Base-by-base conservation (phyloP, 768 basidiomycete species). In the Pleurotus sapidus region DNA sequence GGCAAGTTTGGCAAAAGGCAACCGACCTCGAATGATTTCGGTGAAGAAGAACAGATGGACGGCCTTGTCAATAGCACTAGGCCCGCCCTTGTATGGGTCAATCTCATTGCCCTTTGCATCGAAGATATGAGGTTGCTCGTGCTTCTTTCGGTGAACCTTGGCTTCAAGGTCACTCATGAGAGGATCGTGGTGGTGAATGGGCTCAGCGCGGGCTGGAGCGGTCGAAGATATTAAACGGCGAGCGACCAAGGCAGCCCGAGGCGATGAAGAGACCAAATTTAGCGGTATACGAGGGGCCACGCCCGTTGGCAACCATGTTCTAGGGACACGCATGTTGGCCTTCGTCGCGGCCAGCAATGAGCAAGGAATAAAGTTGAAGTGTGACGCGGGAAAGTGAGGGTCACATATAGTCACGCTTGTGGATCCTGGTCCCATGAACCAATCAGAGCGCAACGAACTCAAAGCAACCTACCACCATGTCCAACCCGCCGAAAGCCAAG, bases 41-140 rank as follows among this genome's bases (percentile, higher is more conserved):
- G 96, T 98, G 71, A 99, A 94, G 84, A 99, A 98, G 83, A 98
- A 98, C 49, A 97, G 69, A 70, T 95, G 89, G 43, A 92, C 89
- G 48, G 95, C 95, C 73, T 98, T 98, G 80, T 98, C 94, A 49
- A 99, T 79, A 46, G 97, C 95, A 70, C 88, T 88, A 12, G 90
- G 92, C 0, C 94, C 95, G 56, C 76, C 79, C 67, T 82, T 81
- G 78, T 91, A 94, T 43, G 86, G 83, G 65, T 92, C 78, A 4
- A 83, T 66, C 63, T 84, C 77, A 46, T 80, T 81, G 42, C 77
- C 84, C 0, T 80, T 74, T 60, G 76, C 76, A 58, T 74, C 74
- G 47, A 68, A 67, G 55, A 67, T 58, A 14, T 62, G 62, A 4
- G 15, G 37, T 7, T n/a, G 14, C 11, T 54, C 38, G 15, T 18